A percentile compares a stretch with the other conserved stretches of the same genome.
Evolutionary conservation across 2,329 filamentous ascomycete species (phyloP).

Genomic region (Verticillium tricorpus): DNA sequence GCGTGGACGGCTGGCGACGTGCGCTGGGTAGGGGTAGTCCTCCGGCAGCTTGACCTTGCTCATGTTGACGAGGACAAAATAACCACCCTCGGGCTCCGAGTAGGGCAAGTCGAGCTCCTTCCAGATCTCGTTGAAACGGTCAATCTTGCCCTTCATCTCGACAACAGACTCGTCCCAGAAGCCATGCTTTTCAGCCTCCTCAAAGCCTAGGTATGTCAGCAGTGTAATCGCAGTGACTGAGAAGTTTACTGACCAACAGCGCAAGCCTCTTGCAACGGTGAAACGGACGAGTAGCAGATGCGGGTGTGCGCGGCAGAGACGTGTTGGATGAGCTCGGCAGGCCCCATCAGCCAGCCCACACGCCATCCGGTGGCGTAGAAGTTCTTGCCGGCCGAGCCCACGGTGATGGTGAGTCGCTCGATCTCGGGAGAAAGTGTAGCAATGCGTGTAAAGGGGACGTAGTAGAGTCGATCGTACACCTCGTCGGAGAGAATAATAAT

Average conservation of each 20-base stretch:
- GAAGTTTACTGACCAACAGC: constrained; percentile 58
- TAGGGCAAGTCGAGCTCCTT: constrained; percentile 73
- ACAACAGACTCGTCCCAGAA: constrained; percentile 83
- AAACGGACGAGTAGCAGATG: constrained; percentile 93
- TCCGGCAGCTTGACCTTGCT: constrained; percentile 77
- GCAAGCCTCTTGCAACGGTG: constrained; percentile 88
- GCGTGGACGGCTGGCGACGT: constrained; percentile 79
- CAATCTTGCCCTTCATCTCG: constrained; percentile 89
- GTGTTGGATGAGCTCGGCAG: constrained; percentile 82
- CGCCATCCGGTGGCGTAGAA: constrained; percentile 98
- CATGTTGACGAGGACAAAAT: constrained; percentile 96
- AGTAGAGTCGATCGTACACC: constrained; percentile 93
- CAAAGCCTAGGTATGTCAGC: constrained; percentile 53
- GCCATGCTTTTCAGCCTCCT: constrained; percentile 75
- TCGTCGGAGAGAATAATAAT: constrained; percentile 91
- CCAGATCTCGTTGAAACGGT: constrained; percentile 79
- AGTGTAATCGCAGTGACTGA: no score
- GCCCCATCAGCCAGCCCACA: constrained; percentile 90
- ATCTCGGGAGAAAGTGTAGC: constrained; percentile 88
- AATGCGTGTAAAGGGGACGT: constrained; percentile 90
- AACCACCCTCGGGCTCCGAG: constrained; percentile 91
- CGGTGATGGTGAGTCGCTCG: constrained; percentile 81
- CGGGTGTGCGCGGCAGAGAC: constrained; percentile 90
- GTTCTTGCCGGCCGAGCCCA: constrained; percentile 95
- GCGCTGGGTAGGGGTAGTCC: constrained; percentile 82